Evolutionary conservation across 495 filamentous ascomycete genomes (phyloP).

Genomic region (Xylaria palmicola): DNA sequence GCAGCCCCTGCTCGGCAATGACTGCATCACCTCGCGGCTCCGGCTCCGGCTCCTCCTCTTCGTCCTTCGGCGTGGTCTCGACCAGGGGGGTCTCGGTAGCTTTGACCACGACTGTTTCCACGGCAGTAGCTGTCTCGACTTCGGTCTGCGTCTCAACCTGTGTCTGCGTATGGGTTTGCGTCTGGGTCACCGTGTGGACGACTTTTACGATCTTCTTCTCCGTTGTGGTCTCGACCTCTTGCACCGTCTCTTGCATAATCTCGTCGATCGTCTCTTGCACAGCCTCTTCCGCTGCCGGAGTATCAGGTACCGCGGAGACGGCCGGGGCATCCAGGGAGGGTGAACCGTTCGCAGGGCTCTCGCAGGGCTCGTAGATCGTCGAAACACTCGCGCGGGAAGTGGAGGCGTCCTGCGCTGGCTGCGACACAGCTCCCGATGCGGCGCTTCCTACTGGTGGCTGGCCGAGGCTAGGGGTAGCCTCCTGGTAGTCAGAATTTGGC

Average conservation of each 20-base stretch:
- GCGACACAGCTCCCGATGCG: background rate
- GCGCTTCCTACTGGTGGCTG: background rate
- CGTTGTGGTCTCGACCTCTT: conserved; percentile 26
- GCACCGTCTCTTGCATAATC: conserved; percentile 4
- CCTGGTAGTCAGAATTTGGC: background rate
- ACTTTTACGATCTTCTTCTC: conserved; percentile 37
- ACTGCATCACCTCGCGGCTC: background rate
- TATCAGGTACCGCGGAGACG: background rate
- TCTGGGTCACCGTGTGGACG: conserved; percentile 40
- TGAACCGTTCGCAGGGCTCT: background rate
- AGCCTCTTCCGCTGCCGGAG: background rate
- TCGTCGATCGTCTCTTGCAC: background rate
- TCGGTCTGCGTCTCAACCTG: conserved; percentile 38
- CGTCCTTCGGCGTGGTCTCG: conserved; percentile 8
- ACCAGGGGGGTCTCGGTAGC: conserved; percentile 21
- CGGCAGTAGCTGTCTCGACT: conserved; percentile 18
- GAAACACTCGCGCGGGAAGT: conserved; percentile 6
- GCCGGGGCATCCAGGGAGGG: background rate
- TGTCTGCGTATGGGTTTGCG: conserved; percentile 15
- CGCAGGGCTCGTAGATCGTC: conserved; percentile 28
- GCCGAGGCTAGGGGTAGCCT: background rate
- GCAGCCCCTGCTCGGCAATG: background rate
- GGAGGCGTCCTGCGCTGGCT: conserved; percentile 7
- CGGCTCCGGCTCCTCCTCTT: conserved; percentile 13
- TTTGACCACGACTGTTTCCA: conserved; percentile 22